phyloP scores from a whole-genome alignment of 192 early-diverging fungal genomes.

The Chytriomyces hyalinus region DNA sequence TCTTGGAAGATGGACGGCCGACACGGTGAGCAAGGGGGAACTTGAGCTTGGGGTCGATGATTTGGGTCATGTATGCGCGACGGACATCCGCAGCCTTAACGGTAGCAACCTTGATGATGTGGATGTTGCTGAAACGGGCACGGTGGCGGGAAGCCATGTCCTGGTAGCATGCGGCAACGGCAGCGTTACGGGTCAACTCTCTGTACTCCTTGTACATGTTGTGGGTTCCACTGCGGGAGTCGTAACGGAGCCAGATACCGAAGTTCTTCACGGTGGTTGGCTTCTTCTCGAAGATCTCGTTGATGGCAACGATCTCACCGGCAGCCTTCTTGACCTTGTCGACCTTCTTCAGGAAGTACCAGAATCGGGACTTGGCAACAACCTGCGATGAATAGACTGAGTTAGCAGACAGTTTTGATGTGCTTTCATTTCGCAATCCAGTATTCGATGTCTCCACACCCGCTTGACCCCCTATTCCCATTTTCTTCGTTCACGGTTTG shows the following conservation, averaged over 20 bases:
- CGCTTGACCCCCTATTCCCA: background rate
- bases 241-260: constrained; percentile 99
- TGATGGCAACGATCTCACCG: constrained; percentile 97
- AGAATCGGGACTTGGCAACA: constrained; percentile 98
- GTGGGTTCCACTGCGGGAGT: constrained; percentile 99
- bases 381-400: constrained; percentile 46
- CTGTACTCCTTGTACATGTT: constrained; percentile 99
- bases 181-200: constrained; percentile 81
- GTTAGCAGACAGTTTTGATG: background rate
- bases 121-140: constrained; percentile 95
- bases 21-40: constrained; percentile 99
- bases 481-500: background rate
- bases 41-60: constrained; percentile 85
- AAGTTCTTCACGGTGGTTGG: constrained; percentile 94
- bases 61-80: constrained; percentile 98
- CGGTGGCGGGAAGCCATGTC: constrained; percentile 99
- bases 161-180: constrained; percentile 74
- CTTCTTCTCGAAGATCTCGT: constrained; percentile 95
- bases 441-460: background rate
- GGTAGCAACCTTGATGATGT: constrained; percentile 97
- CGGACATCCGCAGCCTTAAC: constrained; percentile 88
- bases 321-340: constrained; percentile 99
- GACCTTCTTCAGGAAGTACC: constrained; percentile 99
- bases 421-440: background rate
- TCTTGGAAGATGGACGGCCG: constrained; percentile 81